Evolutionary conservation across 2,329 filamentous ascomycete species (phyloP).

Genomic region (Fusarium sp.): DNA sequence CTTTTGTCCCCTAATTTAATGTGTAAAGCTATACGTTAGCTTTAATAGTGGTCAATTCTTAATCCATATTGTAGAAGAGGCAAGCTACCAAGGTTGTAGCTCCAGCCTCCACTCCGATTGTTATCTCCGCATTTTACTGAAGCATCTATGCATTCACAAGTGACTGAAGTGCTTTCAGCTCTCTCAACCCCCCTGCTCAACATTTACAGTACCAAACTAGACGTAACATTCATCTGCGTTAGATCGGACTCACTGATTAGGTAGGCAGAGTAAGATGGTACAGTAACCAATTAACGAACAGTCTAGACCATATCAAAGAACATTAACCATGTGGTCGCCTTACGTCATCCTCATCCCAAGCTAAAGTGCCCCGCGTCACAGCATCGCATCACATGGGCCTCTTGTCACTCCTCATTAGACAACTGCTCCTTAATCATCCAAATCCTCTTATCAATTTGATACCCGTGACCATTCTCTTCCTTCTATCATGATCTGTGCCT

Average conservation of each 20-base stretch:
- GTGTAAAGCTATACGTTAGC: too few relatives aligned
- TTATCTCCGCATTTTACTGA: too few relatives aligned
- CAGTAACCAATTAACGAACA: neutral
- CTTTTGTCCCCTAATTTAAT: too few relatives aligned
- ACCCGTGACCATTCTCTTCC: conserved; percentile 37
- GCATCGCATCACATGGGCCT: conserved; percentile 43
- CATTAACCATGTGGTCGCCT: conserved; percentile 33
- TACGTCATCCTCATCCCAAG: conserved; percentile 36
- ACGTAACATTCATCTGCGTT: neutral
- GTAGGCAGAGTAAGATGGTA: neutral
- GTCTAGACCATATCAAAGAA: conserved; percentile 3
- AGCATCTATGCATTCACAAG: too few relatives aligned
- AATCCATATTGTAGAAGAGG: too few relatives aligned
- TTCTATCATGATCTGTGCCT: neutral
- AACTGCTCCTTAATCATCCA: neutral
- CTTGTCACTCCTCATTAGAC: conserved; percentile 40
- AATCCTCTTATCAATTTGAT: conserved; percentile 9
- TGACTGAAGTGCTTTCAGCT: too few relatives aligned
- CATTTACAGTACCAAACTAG: neutral
- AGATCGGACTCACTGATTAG: neutral
- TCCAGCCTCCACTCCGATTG: too few relatives aligned
- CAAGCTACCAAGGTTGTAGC: too few relatives aligned
- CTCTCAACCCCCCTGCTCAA: neutral
- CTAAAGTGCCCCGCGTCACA: conserved; percentile 35
- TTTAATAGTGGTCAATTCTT: too few relatives aligned